Conservation (phyloP, 225 moss, liverwort and hornwort genomes). For the Thuidium tamariscinum region DNA sequence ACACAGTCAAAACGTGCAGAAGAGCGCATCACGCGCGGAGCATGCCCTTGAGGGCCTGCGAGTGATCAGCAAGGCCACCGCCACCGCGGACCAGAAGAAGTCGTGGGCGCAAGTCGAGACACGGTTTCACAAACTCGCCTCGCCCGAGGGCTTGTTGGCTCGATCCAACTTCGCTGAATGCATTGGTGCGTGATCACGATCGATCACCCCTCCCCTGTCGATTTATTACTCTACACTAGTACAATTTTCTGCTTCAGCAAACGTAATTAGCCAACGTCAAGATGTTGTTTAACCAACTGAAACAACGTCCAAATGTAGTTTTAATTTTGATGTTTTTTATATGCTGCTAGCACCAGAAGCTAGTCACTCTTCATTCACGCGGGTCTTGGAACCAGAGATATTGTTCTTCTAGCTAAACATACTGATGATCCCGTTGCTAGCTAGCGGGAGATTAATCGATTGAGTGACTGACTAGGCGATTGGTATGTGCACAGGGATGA, state of each 20-base stretch:
- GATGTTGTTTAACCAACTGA: background rate
- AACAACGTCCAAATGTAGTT: too few relatives aligned
- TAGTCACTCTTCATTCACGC: too few relatives aligned
- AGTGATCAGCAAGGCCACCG: conserved; percentile 63
- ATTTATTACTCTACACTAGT: background rate
- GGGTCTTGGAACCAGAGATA: background rate
- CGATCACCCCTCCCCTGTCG: background rate
- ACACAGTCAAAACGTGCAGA: background rate
- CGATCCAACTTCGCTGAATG: conserved; percentile 72
- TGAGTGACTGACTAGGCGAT: conserved; percentile 7
- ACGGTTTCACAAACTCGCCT: conserved; percentile 53
- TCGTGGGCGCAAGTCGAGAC: conserved; percentile 79
- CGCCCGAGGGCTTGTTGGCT: conserved; percentile 41
- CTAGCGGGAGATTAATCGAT: background rate
- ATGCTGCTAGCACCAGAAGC: too few relatives aligned
- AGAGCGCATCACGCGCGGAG: conserved; percentile 62
- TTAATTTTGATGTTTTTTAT: background rate
- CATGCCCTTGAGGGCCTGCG: conserved; percentile 63
- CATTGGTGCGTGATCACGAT: conserved; percentile 39
- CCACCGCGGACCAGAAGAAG: conserved; percentile 65
- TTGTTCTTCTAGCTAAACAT: background rate
- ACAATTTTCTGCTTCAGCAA: background rate
- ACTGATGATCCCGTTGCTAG: background rate
- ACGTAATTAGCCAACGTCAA: background rate
- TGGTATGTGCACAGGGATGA: conserved; percentile 57